Conservation (phyloP, 2,329 filamentous ascomycete genomes). For the Hirsutella minnesotensis region DNA sequence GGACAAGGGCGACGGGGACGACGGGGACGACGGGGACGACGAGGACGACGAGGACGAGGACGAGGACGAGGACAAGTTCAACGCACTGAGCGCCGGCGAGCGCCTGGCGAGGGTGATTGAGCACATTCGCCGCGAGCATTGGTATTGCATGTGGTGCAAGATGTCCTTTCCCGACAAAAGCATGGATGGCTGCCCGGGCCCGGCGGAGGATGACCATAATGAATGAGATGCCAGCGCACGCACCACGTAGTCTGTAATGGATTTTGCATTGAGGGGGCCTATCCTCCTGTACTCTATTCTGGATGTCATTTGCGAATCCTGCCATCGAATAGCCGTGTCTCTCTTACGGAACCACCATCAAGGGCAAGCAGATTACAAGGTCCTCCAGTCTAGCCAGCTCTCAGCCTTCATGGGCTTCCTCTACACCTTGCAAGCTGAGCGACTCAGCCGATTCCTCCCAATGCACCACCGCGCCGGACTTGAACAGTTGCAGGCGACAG, state of each 20-base stretch:
- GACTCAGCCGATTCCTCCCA: too few species aligned
- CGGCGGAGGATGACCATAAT: constrained; percentile 73
- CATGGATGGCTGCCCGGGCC: constrained; percentile 83
- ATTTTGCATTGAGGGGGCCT: too few species aligned
- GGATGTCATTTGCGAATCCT: too few species aligned
- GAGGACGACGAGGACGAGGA: constrained; percentile 58
- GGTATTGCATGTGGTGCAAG: constrained; percentile 97
- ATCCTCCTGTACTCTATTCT: too few species aligned
- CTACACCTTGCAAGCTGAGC: too few species aligned
- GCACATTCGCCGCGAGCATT: constrained; percentile 57
- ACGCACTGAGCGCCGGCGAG: constrained; percentile 63
- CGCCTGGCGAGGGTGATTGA: constrained; percentile 53
- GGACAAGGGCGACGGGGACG: constrained; percentile 77
- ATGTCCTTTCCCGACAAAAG: constrained; percentile 58
- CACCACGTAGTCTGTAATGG: too few species aligned
- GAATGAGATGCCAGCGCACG: background rate
- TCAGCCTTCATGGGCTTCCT: too few species aligned
- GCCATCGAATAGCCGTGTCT: too few species aligned
- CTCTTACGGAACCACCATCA: too few species aligned
- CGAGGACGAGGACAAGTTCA: constrained; percentile 68
- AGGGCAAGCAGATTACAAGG: too few species aligned
- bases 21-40: constrained; percentile 35
- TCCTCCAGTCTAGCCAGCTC: too few species aligned
- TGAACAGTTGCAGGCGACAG: background rate
- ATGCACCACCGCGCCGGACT: background rate